Evolutionary conservation across 495 filamentous ascomycete genomes (phyloP).

Genomic region (Platismatia glauca): DNA sequence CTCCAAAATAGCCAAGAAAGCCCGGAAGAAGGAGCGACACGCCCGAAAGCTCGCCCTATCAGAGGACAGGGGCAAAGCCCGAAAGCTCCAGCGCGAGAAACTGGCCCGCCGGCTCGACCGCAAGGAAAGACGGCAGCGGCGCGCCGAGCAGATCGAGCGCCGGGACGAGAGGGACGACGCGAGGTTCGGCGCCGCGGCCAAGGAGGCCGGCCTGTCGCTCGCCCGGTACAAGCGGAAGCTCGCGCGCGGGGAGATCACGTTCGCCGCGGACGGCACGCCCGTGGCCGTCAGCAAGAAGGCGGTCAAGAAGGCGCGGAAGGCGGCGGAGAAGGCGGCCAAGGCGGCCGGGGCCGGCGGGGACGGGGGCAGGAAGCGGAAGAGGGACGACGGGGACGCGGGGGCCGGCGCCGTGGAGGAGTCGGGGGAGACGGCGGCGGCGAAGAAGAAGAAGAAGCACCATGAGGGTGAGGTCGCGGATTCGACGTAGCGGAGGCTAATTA

Average conservation of each 20-base stretch:
- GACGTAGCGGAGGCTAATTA: not conserved
- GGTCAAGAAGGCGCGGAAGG: slow-evolving; percentile 65
- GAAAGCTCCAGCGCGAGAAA: slow-evolving; percentile 40
- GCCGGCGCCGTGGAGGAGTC: slow-evolving; percentile 28
- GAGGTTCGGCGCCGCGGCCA: slow-evolving; percentile 48
- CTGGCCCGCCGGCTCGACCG: slow-evolving; percentile 27
- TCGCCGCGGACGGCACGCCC: slow-evolving; percentile 50
- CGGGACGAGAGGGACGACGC: slow-evolving; percentile 42
- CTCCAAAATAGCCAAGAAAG: slow-evolving; percentile 29
- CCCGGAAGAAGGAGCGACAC: slow-evolving; percentile 28
- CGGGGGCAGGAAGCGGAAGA: slow-evolving; percentile 47
- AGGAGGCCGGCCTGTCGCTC: slow-evolving; percentile 54
- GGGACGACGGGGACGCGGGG: slow-evolving; percentile 39
- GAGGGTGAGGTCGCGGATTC: slow-evolving; percentile 1
- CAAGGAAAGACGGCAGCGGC: slow-evolving; percentile 36
- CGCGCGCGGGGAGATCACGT: slow-evolving; percentile 56
- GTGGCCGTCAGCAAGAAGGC: slow-evolving; percentile 64
- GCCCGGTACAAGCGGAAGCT: slow-evolving; percentile 64
- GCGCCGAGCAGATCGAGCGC: slow-evolving; percentile 36
- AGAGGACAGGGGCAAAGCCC: slow-evolving; percentile 37
- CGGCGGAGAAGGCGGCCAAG: slow-evolving; percentile 43
- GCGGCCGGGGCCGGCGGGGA: slow-evolving; percentile 28
- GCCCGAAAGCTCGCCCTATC: slow-evolving; percentile 27
- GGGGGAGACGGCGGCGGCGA: slow-evolving; percentile 47
- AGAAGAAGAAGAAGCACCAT: slow-evolving; percentile 45